Evolutionary conservation across 2,329 filamentous ascomycete genomes (phyloP).

Genomic region (Alternaria brassicicola): DNA sequence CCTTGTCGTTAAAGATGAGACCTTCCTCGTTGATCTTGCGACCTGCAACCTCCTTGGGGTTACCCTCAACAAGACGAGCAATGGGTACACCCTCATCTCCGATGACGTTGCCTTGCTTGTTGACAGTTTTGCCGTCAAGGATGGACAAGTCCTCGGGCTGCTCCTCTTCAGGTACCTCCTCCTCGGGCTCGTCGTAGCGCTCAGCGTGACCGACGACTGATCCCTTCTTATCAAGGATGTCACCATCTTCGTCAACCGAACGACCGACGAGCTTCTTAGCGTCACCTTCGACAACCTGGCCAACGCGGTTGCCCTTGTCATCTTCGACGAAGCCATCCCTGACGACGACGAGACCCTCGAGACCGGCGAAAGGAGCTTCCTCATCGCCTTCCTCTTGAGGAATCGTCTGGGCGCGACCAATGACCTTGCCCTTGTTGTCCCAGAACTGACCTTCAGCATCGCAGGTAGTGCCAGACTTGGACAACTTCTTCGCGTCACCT

Average conservation of each 20-base stretch:
- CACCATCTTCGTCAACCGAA: constrained; percentile 58
- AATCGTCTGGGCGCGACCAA: constrained; percentile 57
- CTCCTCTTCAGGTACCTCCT: constrained; percentile 54
- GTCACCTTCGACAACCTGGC: constrained; percentile 57
- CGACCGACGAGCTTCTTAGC: constrained; percentile 59
- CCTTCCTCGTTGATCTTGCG: constrained; percentile 75
- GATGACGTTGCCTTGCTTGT: constrained; percentile 59
- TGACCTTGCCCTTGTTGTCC: constrained; percentile 61
- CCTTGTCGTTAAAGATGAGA: constrained; percentile 74
- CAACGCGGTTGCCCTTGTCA: constrained; percentile 58
- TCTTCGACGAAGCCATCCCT: constrained; percentile 58
- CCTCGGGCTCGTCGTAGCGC: constrained; percentile 69
- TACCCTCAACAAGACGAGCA: constrained; percentile 71
- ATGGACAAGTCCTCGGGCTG: constrained; percentile 54
- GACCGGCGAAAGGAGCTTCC: constrained; percentile 57
- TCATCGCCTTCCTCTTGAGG: constrained; percentile 55
- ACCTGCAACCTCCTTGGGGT: constrained; percentile 66
- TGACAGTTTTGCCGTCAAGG: constrained; percentile 55
- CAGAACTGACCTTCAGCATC: constrained; percentile 59
- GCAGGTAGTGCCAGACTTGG: constrained; percentile 54
- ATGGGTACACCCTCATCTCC: constrained; percentile 58
- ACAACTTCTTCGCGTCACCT: constrained; percentile 60
- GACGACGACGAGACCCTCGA: constrained; percentile 57
- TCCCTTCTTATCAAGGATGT: constrained; percentile 61
- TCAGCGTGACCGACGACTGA: constrained; percentile 59